Evolutionary conservation across 306 rosid species (phyloP), one percentile per base, ranked within the genome.

Genomic region (Quercus ilex): DNA sequence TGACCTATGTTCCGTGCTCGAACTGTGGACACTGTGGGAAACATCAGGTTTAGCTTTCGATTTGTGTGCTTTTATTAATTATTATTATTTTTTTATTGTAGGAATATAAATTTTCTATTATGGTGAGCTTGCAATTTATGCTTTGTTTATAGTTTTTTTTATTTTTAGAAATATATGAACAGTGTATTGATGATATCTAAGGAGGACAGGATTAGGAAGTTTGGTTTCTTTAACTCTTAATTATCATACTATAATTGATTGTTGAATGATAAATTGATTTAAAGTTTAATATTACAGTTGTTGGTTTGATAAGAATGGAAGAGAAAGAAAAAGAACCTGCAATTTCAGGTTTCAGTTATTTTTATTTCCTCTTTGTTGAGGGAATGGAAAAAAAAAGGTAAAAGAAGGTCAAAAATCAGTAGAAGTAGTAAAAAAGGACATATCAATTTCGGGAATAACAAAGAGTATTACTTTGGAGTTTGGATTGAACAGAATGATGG

Each of bases 1-100:
- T 95, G 33, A 95, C 99, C 30, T 95, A 95, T 71, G 99, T 95
- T n/a, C 99, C 99, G 13, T 95, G 99, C 78, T 83, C 96, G 5
- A 81, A 84, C 65, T 95, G 99, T 70, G 86, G 86, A 83, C 94
- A 85, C 19, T 95, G 98, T 80, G 99, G 99, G 15, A 86, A 49
- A 64, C 99, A 85, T 57, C 86, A 88, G 91, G 91, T 88, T 49
- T 68, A 0, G 72, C 17, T 7, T 67, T 6, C 64, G 21, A 17
- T 30, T 62, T 2, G 18, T 5, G 30, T 17, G 13, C 15, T 17
- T 55, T 56, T 21, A 26, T 15, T 35, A 58, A 8, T 15, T 58
- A 28, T 28, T 28, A 28, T 28, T 20, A n/a, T 10, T 11, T 59
- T 26, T 59, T 23, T 3, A 21, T 68, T 35, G 9, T 12, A 49